These are phyloP conservation scores for Mortierella sp. DNA, from an alignment of 371 early-diverging fungal species.

Conservation along the genomic window DNA sequence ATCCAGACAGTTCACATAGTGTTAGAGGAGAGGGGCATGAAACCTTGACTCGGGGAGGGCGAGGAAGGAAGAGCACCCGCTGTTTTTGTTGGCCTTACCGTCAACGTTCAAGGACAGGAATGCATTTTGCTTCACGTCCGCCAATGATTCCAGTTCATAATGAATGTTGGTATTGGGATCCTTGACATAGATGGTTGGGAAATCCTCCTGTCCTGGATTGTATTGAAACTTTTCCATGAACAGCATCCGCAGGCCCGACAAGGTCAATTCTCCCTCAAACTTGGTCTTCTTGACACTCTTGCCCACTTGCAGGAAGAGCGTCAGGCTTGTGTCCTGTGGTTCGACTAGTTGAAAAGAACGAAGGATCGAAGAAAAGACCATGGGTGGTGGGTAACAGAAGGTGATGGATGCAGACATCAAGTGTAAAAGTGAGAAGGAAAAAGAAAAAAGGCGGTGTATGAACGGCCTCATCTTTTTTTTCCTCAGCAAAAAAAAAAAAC, in stretches of 20 bases:
- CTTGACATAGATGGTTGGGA: conserved; percentile 75
- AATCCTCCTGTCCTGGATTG: conserved; percentile 70
- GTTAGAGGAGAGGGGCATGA: too few species aligned
- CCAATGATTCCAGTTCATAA: conserved; percentile 76
- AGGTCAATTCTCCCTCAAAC: conserved; percentile 67
- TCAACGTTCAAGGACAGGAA: conserved; percentile 72
- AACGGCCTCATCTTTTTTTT: too few species aligned
- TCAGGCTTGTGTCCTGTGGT: conserved; percentile 32
- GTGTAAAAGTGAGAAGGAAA: too few species aligned
- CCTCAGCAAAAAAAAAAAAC: too few species aligned
- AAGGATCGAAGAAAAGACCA: too few species aligned
- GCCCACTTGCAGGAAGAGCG: conserved; percentile 63
- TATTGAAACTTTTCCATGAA: conserved; percentile 75
- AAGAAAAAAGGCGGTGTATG: too few species aligned
- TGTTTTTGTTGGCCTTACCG: too few species aligned
- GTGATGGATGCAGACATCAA: not conserved
- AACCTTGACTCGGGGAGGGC: too few species aligned
- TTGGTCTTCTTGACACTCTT: conserved; percentile 61
- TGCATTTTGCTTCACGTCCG: conserved; percentile 69
- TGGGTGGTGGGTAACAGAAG: too few species aligned
- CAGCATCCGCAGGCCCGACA: conserved; percentile 66
- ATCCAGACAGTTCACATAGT: too few species aligned
- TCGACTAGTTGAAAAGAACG: conserved; percentile 4
- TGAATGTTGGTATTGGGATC: conserved; percentile 68
- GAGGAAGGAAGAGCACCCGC: too few species aligned